These are phyloP conservation scores for Fusarium tricinctum DNA, from an alignment of 2,329 filamentous ascomycete species.

Conservation along the genomic window DNA sequence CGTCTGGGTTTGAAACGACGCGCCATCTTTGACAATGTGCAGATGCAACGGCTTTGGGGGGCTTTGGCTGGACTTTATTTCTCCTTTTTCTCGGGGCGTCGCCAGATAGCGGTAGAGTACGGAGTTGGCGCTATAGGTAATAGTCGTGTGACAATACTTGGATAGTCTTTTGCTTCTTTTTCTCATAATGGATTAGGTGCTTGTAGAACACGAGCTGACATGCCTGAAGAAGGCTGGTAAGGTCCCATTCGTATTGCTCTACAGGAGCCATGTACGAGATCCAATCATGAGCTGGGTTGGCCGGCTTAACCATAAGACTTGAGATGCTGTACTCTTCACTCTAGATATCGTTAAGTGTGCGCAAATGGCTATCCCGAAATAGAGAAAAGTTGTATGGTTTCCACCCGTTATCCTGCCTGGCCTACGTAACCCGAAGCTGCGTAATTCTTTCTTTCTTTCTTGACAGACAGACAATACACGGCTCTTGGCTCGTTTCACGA, in stretches of 20 bases:
- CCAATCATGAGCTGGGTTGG: not conserved
- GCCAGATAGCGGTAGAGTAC: not conserved
- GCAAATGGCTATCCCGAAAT: no score
- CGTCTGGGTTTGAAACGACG: slow-evolving; percentile 30
- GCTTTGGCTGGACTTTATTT: not conserved
- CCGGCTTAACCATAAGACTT: no score
- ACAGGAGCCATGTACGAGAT: not conserved
- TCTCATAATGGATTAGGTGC: not conserved
- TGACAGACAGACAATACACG: not conserved
- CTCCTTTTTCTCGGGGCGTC: slow-evolving; percentile 1
- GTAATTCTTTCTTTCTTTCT: slow-evolving; percentile 5
- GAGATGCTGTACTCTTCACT: no score
- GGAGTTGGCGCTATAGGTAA: no score
- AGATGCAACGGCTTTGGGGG: slow-evolving; percentile 15
- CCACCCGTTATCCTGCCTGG: slow-evolving; percentile 15
- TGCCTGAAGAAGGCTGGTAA: not conserved
- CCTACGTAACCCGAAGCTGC: slow-evolving; percentile 24
- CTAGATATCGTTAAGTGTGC: no score
- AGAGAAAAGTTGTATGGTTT: not conserved
- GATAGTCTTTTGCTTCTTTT: no score
- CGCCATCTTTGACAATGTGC: slow-evolving; percentile 11
- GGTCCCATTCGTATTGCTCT: slow-evolving; percentile 1
- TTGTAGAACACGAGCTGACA: not conserved
- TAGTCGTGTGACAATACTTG: not conserved
- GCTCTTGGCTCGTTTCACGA: slow-evolving; percentile 35